phyloP scores from a whole-genome alignment of 768 basidiomycete species.

The Floccularia luteovirens region DNA sequence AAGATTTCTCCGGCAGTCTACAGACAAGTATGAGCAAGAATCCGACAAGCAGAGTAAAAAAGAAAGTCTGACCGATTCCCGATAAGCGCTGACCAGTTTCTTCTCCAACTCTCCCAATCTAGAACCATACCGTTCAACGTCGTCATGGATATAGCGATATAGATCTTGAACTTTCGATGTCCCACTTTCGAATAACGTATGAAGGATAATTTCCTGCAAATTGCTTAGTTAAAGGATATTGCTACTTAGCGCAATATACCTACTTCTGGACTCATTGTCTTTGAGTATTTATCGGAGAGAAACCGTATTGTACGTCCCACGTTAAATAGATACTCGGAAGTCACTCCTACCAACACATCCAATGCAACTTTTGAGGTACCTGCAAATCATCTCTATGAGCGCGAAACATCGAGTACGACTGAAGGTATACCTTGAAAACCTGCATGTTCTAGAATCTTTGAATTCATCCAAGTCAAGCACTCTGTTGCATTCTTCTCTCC shows the following conservation, averaged over 20 bases:
- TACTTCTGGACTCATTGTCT: conserved; percentile 83
- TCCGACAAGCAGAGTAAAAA: conserved; percentile 8
- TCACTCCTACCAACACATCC: conserved; percentile 70
- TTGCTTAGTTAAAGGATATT: not conserved
- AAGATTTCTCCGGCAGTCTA: conserved; percentile 33
- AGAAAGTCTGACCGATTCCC: conserved; percentile 74
- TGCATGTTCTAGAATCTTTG: conserved; percentile 79
- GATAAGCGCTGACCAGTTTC: conserved; percentile 79
- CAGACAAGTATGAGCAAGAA: conserved; percentile 2
- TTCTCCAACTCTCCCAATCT: conserved; percentile 76
- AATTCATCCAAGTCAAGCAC: conserved; percentile 66
- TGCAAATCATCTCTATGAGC: conserved; percentile 13
- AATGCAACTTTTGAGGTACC: conserved; percentile 73
- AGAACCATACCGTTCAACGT: conserved; percentile 74
- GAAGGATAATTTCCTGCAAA: conserved; percentile 84
- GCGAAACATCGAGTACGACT: not conserved
- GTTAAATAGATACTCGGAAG: conserved; percentile 76
- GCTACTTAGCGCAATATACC: conserved; percentile 9
- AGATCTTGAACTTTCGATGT: conserved; percentile 70
- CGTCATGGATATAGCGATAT: conserved; percentile 84
- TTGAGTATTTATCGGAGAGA: conserved; percentile 71
- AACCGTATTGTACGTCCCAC: conserved; percentile 83
- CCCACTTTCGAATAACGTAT: conserved; percentile 88
- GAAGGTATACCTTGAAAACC: conserved; percentile 79
- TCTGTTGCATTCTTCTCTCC: conserved; percentile 52